phyloP scores from a whole-genome alignment of 2,329 filamentous ascomycete species.

The Cladophialophora immunda region DNA sequence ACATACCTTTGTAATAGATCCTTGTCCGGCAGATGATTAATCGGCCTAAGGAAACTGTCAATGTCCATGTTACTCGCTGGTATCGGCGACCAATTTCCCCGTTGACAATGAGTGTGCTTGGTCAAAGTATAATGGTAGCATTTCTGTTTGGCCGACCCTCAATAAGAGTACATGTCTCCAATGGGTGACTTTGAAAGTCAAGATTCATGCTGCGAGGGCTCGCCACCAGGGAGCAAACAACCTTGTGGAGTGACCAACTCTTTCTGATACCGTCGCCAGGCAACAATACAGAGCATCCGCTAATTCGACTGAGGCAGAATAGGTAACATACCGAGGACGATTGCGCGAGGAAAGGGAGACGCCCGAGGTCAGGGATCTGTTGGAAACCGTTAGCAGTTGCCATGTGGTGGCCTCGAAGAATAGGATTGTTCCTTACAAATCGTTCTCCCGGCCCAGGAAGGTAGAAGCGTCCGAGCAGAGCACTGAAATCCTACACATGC shows the following conservation, averaged over 20 bases:
- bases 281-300: neutral
- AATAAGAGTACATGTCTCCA: neutral
- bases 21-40: neutral
- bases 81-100: neutral
- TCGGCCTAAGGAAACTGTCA: neutral
- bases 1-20: slow-evolving; percentile 29
- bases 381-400: neutral
- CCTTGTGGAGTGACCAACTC: neutral
- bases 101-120: neutral
- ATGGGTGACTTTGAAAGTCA: neutral
- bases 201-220: neutral
- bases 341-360: neutral
- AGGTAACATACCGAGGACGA: neutral
- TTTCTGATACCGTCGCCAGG: neutral
- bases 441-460: neutral
- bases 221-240: neutral
- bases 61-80: neutral
- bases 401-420: neutral
- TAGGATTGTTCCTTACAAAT: neutral
- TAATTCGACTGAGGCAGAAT: neutral
- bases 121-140: neutral
- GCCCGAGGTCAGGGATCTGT: neutral
- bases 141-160: neutral
- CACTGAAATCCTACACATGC: neutral
- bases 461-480: neutral